Evolutionary conservation across 306 rosid species (phyloP), one percentile per base, ranked within the genome.

Genomic region (Pyrus betulifolia): DNA sequence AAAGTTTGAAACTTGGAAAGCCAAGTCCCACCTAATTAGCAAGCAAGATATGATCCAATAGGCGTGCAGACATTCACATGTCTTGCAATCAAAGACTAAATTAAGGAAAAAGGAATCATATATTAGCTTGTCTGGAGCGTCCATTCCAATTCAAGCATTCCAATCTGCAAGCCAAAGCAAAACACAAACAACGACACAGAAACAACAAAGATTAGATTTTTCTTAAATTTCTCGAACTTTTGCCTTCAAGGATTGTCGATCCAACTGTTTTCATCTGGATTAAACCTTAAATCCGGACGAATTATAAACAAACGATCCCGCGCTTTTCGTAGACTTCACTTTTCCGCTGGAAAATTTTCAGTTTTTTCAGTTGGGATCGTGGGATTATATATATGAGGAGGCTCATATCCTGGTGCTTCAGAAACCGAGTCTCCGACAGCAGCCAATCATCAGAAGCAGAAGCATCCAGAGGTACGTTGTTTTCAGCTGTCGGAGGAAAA

Each of bases 111-210:
- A 76, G 74, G 81, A 66, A 71, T 81, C 75, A 25, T 81, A 22
- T 31, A 57, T 33, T 3, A 61, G 21, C 0, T 22, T 30, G 46
- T 82, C 21, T 64, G 67, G 83, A 85, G 85, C 98, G 90, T 93
- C 85, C 81, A 85, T 85, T 93, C 83, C 89, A 89, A 93, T 89
- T 85, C 97, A 91, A 91, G 95, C 91, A 87, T 89, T 69, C 83
- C 82, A 84, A 67, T 84, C 93, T 91, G 97, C 83, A 86, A 85
- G 86, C 72, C 74, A 78, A 91, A 88, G 94, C 90, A 86, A 93
- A 80, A 52, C 51, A 58, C 74, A 51, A 54, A 78, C 64, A 61
- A 72, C 69, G 69, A 17, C 74, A 66, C 58, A 27, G 35, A 59
- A 54, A 76, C 64, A 60, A 33, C 31, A 14, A 25, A 75, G 11